phyloP scores from a whole-genome alignment of 1,139 yeast genomes.

The Lodderomyces metapsilosis region DNA sequence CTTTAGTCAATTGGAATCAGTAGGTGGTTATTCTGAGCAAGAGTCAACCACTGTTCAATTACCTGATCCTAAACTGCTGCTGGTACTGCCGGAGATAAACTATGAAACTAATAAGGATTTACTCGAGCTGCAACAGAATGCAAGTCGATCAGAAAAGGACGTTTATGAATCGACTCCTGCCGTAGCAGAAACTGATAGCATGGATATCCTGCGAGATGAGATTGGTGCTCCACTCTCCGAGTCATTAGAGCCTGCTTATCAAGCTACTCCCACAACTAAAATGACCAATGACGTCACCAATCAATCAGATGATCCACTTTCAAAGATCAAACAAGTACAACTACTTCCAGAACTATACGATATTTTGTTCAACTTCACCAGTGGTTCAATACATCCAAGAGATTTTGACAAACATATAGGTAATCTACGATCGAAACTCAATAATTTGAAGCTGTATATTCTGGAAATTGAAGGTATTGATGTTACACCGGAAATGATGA shows the following conservation, averaged over 20 bases:
- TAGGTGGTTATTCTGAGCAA: background rate
- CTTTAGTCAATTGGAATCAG: background rate
- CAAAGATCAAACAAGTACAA: slow-evolving; percentile 30
- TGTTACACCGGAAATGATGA: slow-evolving; percentile 33
- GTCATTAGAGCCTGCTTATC: no score
- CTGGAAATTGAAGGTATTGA: slow-evolving; percentile 41
- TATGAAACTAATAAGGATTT: no score
- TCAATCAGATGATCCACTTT: slow-evolving; percentile 24
- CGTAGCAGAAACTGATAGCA: background rate
- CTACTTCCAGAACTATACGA: slow-evolving; percentile 40
- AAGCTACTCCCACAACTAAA: background rate
- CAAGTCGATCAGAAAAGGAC: no score
- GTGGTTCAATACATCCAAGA: slow-evolving; percentile 34
- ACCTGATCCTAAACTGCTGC: background rate
- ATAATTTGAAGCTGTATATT: slow-evolving; percentile 29
- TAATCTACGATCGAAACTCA: slow-evolving; percentile 37
- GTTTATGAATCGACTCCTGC: no score
- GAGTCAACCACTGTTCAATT: background rate
- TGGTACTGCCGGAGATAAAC: background rate
- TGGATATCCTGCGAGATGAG: background rate
- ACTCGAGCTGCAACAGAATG: no score
- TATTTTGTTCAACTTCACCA: slow-evolving; percentile 34
- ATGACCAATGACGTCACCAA: slow-evolving; percentile 2
- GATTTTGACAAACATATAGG: slow-evolving; percentile 49
- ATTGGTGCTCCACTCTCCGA: background rate